Base-by-base conservation (phyloP, 2,329 filamentous ascomycete species). In the Monilinia vaccinii-corymbosi region DNA sequence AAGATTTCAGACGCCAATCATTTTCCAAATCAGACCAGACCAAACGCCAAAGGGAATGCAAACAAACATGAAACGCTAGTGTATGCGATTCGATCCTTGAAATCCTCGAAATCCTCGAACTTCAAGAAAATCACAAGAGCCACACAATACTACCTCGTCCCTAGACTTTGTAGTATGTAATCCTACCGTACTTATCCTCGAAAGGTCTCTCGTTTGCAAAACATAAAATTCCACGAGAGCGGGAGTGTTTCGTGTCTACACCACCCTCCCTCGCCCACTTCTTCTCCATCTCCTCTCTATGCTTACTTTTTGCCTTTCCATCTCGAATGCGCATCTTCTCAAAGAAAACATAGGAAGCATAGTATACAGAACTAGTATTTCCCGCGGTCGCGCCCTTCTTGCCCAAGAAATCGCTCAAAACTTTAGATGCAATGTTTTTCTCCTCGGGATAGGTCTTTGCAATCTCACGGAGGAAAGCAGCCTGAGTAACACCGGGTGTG, bases 281-380 rank as follows among this genome's bases (percentile, higher is more conserved):
- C 28, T 65, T 59, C 68, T 84, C 80, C 79, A 84, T 83, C 60
- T 79, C 76, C 62, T 73, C 53, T 14, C 81, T 72, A 66, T 77
- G 75, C 67, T 78, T 75, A 21, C 70, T 75, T 73, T 84, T 84
- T 48, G 76, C 72, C 69, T 80, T 82, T 0, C 73, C 71, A 56
- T 80, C 73, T 66, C 75, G 75, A 58, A 84, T 70, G 18, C 81
- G 72, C 64, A 79, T 63, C 73, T 84, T 85, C 72, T 85, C 81
- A 65, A 85, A 85, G 68, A 78, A 83, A 23, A 82, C 75, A 66
- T 84, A 85, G 0, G 73, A 75, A 3, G 76, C 77, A 64, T 85
- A 84, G 66, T 78, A 85, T 1, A 79, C 72, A 10, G 65, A 64
- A 56, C 73, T 78, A 3, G 75, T 78, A 57, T 79, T 79, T 5